Evolutionary conservation across 768 basidiomycete genomes (phyloP), one percentile per base, ranked within the genome.

Genomic region (Calocybe cyanea): DNA sequence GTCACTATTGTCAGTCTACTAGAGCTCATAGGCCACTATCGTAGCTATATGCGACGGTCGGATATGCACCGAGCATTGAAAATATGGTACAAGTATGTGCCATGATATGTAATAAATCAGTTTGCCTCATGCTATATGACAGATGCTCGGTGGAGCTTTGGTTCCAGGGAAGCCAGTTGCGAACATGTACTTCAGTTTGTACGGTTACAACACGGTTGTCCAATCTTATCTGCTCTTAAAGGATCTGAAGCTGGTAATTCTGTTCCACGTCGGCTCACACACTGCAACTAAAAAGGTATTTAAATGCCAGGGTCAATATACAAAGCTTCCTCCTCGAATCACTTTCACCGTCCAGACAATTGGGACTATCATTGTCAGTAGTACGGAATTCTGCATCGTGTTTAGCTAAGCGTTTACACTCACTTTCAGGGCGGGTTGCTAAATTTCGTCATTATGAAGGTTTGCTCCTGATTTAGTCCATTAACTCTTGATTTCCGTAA

Each of bases 291-390:
- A 28, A 28, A 5, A 28, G 25, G 6, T 28, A 11, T 6, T 28
- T 28, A 28, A 28, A 28, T 28, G 5, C 53, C 37, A 66, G 60
- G 64, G 62, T 33, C 69, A 70, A 50, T 64, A 71, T 54, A 67
- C 72, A 13, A 83, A 83, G 62, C 68, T 83, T 15, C 77, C 81
- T 10, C 81, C 81, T 4, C 70, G 76, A n/a, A 69, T 70, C 34
- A 75, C 80, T 3, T 82, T 83, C 54, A 58, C 63, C 11, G 73
- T 77, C 4, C 81, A 83, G 55, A 59, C 63, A 15, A 53, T 73
- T 35, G 81, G 82, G 3, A 73, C 79, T 11, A 60, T 83, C 28
- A 63, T 83, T 20, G 75, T 75, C 52, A 21, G 61, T 44, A 11
- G 19, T 18, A 23, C 17, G 6, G 1, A 19, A 11, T n/a, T 15